Evolutionary conservation across 164 flowering plant genomes (phyloP), one percentile per base, ranked within the genome.

Genomic region (Cinnamomum micranthum): DNA sequence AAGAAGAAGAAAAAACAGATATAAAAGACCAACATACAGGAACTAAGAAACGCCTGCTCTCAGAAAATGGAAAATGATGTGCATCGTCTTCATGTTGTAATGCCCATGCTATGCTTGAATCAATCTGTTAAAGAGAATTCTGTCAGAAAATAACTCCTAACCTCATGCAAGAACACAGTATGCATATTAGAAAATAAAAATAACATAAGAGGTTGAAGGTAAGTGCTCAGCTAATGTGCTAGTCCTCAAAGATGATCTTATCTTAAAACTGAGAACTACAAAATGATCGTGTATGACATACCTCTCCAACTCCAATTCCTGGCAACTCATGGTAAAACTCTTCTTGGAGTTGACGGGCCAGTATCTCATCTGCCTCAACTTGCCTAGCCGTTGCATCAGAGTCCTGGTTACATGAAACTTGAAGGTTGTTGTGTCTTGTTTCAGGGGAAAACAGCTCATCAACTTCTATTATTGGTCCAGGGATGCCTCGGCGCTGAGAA

Each of bases 291-390:
- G 25, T 12, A 41, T 63, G 68, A 79, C 76, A 58, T 66, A 91
- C 97, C 93, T 85, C 94, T 24, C 62, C 83, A 71, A 65, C 77
- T 20, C 77, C 84, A 79, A 72, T 71, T 69, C 74, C 77, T 24
- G 87, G 85, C 62, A 35, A 51, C 75, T 90, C 99, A 71, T 84
- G 85, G 82, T 91, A 92, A 62, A 93, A 75, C 72, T 93, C 92
- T 78, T 96, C 97, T 80, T 96, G 98, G 23, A 96, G 97, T 81
- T 90, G 91, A 77, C 87, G 91, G 33, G 99, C 99, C 83, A 96
- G 76, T 63, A 74, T 82, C 79, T 92, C 98, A 85, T 96, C 99
- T 69, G 89, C 95, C 82, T 96, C 95, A 50, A 93, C 58, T 80
- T 96, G 99, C 80, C 87, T 81, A 22, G 89, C 89, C 81, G 84